Base-by-base conservation (phyloP, 768 basidiomycete species). In the Suillus fuscotomentosus region DNA sequence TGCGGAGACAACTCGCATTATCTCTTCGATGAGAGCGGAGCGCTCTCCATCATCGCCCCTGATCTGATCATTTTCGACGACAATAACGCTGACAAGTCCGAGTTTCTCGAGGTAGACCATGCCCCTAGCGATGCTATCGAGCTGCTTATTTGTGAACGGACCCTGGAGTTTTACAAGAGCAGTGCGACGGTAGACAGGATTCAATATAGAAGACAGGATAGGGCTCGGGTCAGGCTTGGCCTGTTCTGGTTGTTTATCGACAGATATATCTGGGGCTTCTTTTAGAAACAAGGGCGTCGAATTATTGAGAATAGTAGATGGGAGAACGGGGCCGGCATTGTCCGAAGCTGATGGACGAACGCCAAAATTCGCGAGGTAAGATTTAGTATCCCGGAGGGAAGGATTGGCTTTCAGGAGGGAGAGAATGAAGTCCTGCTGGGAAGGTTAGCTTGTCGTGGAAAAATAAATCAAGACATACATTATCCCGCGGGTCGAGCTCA, bases 91-190 rank as follows among this genome's bases (percentile, higher is more conserved):
- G 70, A 98, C 92, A 22, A 99, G 84, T 2, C 97, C 97, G 20
- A 99, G 89, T 73, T 96, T 97, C 76, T 97, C 93, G 55, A 99
- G 86, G 75, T 97, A 95, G 47, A 96, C 92, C 80, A 99, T 86
- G 60, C 97, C 97, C 47, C 90, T 86, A 47, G 91, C 88, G 69
- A 99, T 94, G 74, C 95, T 96, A 68, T 97, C 93, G 64, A 99
- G 86, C 71, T 98, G 97, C 9, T 88, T 84, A 76, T 97, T 91
- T 11, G 88, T 91, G 73, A 99, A 99, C 3, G 97, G 97, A 11
- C 96, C 95, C 75, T 99, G 97, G 3, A 99, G 80, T 78, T 99
- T 99, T 70, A 99, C 96, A 17, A 99, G 87, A 5, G 96, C 95
- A 1, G 97, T 97, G 60, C 94, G 90, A 51, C 88, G 85, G 63